Evolutionary conservation across 495 filamentous ascomycete species (phyloP).

Genomic region (Penicillium longicatenatum): DNA sequence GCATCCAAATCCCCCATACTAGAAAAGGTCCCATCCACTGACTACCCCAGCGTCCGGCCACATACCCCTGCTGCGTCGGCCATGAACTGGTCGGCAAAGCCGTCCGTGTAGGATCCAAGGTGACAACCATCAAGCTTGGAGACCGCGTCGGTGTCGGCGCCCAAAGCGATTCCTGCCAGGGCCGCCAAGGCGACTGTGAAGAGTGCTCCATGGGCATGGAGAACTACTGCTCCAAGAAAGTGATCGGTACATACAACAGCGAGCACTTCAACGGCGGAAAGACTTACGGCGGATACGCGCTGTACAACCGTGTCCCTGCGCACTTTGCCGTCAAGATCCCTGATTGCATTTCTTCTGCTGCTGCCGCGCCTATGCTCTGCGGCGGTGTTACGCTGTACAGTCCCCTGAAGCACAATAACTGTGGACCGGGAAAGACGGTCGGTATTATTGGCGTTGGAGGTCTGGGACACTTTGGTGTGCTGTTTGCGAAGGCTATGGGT

Average conservation of each 20-base stretch:
- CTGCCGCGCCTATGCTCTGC: conserved; percentile 84
- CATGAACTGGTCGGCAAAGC: conserved; percentile 84
- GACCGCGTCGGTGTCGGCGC: conserved; percentile 90
- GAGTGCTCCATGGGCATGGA: conserved; percentile 66
- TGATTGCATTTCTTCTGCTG: conserved; percentile 53
- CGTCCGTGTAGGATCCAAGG: conserved; percentile 71
- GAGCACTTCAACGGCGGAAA: conserved; percentile 55
- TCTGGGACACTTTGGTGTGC: conserved; percentile 69
- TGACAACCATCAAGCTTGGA: conserved; percentile 68
- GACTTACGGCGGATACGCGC: conserved; percentile 67
- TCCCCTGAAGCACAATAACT: conserved; percentile 71
- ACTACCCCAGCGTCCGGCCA: conserved; percentile 35
- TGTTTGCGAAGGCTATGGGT: conserved; percentile 67
- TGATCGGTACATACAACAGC: conserved; percentile 49
- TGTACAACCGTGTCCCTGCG: conserved; percentile 69
- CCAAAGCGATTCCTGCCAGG: conserved; percentile 70
- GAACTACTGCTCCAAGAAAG: conserved; percentile 65
- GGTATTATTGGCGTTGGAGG: conserved; percentile 86
- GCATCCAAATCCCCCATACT: background rate
- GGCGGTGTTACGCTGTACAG: conserved; percentile 78
- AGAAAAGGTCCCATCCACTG: too few relatives aligned
- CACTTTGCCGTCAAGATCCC: conserved; percentile 85
- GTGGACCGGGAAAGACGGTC: conserved; percentile 79
- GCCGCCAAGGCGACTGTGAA: conserved; percentile 61
- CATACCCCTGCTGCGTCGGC: conserved; percentile 74